A percentile compares a stretch with the other conserved stretches of the same genome.
Evolutionary conservation across 345 rosid genomes (phyloP).

Genomic region (Ceriops decandra): DNA sequence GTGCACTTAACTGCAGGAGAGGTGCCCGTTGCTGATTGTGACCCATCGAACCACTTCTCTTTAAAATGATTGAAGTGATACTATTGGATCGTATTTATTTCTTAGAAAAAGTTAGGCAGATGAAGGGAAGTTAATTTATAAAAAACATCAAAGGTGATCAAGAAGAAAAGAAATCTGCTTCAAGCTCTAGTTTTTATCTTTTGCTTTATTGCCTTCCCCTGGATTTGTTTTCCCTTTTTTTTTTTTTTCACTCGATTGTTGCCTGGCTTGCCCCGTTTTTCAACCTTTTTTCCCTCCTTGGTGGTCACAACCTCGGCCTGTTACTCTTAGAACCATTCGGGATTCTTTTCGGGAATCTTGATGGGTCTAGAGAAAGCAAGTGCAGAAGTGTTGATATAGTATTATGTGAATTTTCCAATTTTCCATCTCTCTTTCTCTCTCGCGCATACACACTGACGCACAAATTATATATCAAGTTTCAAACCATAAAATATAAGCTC

Average conservation of each 20-base stretch:
- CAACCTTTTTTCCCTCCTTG: background rate
- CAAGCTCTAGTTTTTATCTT: background rate
- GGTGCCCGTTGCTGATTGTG: slow-evolving; percentile 36
- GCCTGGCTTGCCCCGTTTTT: background rate
- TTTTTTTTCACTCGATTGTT: slow-evolving; percentile 7
- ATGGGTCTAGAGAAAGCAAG: slow-evolving; percentile 37
- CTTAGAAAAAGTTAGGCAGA: background rate
- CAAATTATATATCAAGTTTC: no score
- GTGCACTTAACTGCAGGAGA: slow-evolving; percentile 23
- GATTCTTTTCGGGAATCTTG: slow-evolving; percentile 39
- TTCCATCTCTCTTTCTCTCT: background rate
- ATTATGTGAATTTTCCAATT: slow-evolving; percentile 1
- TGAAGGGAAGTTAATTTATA: background rate
- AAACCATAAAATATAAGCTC: no score
- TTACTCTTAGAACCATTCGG: slow-evolving; percentile 33
- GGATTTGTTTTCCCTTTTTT: background rate
- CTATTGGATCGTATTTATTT: background rate
- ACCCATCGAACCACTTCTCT: slow-evolving; percentile 9
- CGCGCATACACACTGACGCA: background rate
- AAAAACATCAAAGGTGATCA: background rate
- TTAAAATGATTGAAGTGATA: slow-evolving; percentile 4
- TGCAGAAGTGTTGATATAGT: slow-evolving; percentile 43
- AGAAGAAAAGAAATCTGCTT: slow-evolving; percentile 15
- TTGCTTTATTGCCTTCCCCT: slow-evolving; percentile 15
- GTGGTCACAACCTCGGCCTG: slow-evolving; percentile 57